A percentile compares a stretch with the other conserved stretches of the same genome.
These are phyloP conservation scores for Diplotaxis tenuifolia DNA, from an alignment of 345 rosid genomes.

Conservation along the genomic window DNA sequence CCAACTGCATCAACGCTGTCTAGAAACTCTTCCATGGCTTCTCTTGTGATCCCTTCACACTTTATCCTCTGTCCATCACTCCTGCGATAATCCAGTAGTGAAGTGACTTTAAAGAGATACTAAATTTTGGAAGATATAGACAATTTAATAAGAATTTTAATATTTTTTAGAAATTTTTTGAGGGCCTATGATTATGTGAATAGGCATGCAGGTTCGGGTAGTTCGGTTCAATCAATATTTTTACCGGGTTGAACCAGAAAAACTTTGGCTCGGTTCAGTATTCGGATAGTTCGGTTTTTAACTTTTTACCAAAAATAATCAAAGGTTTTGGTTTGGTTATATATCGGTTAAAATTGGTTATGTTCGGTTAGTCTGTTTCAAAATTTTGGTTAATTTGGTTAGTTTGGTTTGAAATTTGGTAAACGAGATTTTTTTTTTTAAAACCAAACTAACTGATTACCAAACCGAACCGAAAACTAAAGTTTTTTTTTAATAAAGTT, in stretches of 20 bases:
- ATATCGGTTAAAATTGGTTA: neutral
- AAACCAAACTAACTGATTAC: neutral
- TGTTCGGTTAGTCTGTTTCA: no score
- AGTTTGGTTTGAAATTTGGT: neutral
- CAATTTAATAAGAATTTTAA: no score
- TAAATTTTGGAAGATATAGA: neutral
- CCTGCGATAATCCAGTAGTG: constrained; percentile 16
- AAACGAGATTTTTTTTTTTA: neutral
- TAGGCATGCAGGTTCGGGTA: neutral
- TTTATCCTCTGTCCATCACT: constrained; percentile 59
- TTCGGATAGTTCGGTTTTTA: no score
- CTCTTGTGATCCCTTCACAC: constrained; percentile 41
- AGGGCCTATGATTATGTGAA: no score
- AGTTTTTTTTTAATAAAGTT: neutral
- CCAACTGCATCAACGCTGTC: constrained; percentile 39
- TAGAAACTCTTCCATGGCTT: constrained; percentile 51
- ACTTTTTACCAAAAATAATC: neutral
- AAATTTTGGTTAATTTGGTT: no score
- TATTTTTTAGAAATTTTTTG: no score
- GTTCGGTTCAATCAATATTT: neutral
- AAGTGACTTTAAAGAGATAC: neutral
- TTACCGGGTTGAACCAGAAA: no score
- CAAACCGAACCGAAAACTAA: neutral
- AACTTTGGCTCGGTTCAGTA: no score
- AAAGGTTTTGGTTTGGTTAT: neutral